Conservation (phyloP, 495 filamentous ascomycete species). For the Talaromyces stipitatus region DNA sequence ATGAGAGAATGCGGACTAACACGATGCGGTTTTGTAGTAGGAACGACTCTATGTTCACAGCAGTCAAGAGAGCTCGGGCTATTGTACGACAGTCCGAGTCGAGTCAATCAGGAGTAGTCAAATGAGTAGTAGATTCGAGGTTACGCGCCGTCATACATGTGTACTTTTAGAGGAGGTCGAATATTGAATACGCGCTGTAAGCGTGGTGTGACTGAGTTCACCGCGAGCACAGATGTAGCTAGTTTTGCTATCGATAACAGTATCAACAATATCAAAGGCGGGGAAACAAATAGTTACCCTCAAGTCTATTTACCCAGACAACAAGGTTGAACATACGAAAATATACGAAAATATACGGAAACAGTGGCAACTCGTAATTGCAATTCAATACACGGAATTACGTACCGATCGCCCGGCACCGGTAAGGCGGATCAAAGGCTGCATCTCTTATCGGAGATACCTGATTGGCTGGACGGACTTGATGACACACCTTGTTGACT, state of each 20-base stretch:
- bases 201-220: neutral
- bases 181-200: neutral
- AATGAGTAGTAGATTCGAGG: neutral
- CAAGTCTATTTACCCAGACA: neutral
- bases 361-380: neutral
- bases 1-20: neutral
- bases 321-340: neutral
- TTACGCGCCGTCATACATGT: neutral
- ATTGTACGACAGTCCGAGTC: neutral
- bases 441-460: neutral
- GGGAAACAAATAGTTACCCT: neutral
- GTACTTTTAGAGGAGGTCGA: neutral
- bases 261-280: neutral
- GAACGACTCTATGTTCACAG: neutral
- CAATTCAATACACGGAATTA: neutral
- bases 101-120: neutral
- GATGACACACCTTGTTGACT: constrained; percentile 7
- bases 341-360: neutral
- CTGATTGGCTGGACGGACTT: neutral
- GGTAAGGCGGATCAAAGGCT: neutral
- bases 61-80: neutral
- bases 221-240: neutral
- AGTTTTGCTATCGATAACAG: neutral
- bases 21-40: neutral
- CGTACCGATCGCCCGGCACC: constrained; percentile 1